phyloP scores from a whole-genome alignment of 2,329 filamentous ascomycete genomes.

The Leptosphaerulina australis region DNA sequence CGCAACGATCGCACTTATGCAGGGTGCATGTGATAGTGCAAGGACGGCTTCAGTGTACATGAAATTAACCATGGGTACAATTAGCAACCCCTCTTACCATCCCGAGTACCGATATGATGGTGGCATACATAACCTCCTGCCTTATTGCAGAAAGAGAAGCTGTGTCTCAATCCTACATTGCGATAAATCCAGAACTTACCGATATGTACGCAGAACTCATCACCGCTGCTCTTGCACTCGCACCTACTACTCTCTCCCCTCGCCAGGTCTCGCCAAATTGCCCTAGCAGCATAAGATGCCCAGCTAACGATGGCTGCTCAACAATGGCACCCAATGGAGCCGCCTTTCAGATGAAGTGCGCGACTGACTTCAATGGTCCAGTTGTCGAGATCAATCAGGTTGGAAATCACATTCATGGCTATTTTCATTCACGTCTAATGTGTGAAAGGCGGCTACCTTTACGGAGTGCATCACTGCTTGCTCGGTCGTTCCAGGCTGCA shows the following conservation, averaged over 20 bases:
- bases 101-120: no score
- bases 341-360: conserved; percentile 16
- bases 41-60: no score
- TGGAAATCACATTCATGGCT: no score
- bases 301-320: conserved; percentile 17
- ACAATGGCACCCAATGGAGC: conserved; percentile 16
- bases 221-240: not conserved
- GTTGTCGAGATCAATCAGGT: conserved; percentile 13
- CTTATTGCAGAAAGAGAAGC: no score
- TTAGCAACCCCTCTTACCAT: no score
- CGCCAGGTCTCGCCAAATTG: not conserved
- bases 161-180: no score
- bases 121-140: no score
- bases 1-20: no score
- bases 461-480: conserved; percentile 21
- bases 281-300: conserved; percentile 8
- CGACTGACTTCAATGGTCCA: conserved; percentile 15
- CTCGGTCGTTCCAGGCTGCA: conserved; percentile 6
- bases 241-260: not conserved
- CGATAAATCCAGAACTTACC: not conserved
- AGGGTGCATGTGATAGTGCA: no score
- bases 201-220: conserved; percentile 5
- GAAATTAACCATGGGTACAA: no score
- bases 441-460: conserved; percentile 10
- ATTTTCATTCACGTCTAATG: not conserved